A percentile compares a stretch with the other conserved stretches of the same genome.
phyloP scores from a whole-genome alignment of 495 filamentous ascomycete species.

The Podospora anserina region DNA sequence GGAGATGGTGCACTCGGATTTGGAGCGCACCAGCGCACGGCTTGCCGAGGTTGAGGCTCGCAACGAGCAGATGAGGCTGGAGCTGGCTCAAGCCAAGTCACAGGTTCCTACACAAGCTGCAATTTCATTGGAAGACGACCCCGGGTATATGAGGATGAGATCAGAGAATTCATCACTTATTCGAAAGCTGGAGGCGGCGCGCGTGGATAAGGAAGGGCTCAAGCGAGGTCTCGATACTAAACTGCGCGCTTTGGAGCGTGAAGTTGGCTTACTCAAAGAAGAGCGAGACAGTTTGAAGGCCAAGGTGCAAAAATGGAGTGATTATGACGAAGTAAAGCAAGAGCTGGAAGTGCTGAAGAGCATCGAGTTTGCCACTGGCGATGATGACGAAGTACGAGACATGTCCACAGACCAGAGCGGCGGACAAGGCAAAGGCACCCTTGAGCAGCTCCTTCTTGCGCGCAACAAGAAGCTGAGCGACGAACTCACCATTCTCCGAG shows the following conservation, averaged over 20 bases:
- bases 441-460: constrained; percentile 87
- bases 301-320: constrained; percentile 83
- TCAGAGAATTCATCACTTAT: constrained; percentile 91
- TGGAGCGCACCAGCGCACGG: constrained; percentile 83
- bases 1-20: constrained; percentile 84
- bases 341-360: constrained; percentile 97
- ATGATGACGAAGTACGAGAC: constrained; percentile 65
- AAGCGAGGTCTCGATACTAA: constrained; percentile 71
- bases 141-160: constrained; percentile 74
- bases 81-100: constrained; percentile 84
- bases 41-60: constrained; percentile 89
- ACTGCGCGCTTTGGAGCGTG: constrained; percentile 68
- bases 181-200: constrained; percentile 76
- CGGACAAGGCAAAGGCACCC: constrained; percentile 63
- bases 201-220: constrained; percentile 76
- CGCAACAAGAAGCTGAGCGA: constrained; percentile 94
- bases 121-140: constrained; percentile 74
- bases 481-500: constrained; percentile 86
- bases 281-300: constrained; percentile 69
- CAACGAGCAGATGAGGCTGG: constrained; percentile 88
- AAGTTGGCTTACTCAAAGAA: constrained; percentile 59
- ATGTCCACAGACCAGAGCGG: constrained; percentile 46
- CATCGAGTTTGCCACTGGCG: constrained; percentile 89
- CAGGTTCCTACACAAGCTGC: constrained; percentile 59
- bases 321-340: constrained; percentile 94